These are phyloP conservation scores for Debaryomyces castellii DNA, from an alignment of 805 yeast genomes.

Conservation along the genomic window DNA sequence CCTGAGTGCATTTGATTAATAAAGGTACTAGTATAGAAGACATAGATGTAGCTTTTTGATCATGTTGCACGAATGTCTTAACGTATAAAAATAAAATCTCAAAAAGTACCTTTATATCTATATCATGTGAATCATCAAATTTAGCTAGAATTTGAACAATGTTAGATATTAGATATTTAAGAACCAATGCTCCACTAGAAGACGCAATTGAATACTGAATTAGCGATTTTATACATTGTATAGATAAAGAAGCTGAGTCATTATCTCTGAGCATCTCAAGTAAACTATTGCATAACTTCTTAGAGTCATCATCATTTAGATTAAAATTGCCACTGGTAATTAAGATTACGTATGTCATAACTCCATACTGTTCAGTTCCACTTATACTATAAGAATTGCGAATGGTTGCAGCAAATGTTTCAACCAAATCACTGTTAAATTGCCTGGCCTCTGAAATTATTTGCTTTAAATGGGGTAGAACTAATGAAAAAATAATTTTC, in stretches of 20 bases:
- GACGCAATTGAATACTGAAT: slow-evolving; percentile 34
- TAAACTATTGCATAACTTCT: slow-evolving; percentile 20
- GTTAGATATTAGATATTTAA: slow-evolving; percentile 47
- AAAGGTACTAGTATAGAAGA: slow-evolving; percentile 37
- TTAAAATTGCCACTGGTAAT: slow-evolving; percentile 34
- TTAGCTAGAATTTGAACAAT: slow-evolving; percentile 32
- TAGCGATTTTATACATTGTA: slow-evolving; percentile 63
- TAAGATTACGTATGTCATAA: slow-evolving; percentile 34
- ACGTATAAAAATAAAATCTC: slow-evolving; percentile 51
- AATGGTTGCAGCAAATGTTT: slow-evolving; percentile 26
- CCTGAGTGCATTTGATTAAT: slow-evolving; percentile 28
- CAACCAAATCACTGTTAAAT: slow-evolving; percentile 18
- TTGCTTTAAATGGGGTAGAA: slow-evolving; percentile 44
- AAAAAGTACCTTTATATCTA: slow-evolving; percentile 33
- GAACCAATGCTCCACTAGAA: slow-evolving; percentile 31
- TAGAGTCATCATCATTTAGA: slow-evolving; percentile 23
- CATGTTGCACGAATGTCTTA: slow-evolving; percentile 26
- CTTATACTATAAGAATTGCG: slow-evolving; percentile 17
- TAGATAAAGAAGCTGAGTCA: slow-evolving; percentile 26
- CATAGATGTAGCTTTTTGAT: slow-evolving; percentile 25
- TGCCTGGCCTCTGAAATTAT: slow-evolving; percentile 24
- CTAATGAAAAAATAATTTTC: slow-evolving; percentile 40
- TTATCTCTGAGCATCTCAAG: slow-evolving; percentile 19
- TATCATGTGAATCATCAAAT: slow-evolving; percentile 17
- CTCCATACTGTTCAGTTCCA: slow-evolving; percentile 19